A percentile compares a stretch with the other conserved stretches of the same genome.
These are phyloP conservation scores for Yamadazyma oceani DNA, from an alignment of 1,139 yeast genomes.

Conservation along the genomic window DNA sequence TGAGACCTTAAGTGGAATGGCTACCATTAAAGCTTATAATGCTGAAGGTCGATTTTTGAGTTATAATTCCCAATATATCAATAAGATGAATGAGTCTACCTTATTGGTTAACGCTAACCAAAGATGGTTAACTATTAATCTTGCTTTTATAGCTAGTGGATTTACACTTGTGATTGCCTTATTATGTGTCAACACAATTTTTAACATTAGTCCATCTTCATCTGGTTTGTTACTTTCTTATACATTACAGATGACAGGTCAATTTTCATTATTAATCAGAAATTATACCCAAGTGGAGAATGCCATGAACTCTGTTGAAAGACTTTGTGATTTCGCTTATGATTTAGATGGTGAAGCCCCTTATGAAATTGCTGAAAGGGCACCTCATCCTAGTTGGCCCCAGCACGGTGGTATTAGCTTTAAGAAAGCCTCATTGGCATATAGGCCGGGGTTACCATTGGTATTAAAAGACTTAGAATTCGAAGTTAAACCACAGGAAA, in stretches of 20 bases:
- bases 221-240: conserved; percentile 73
- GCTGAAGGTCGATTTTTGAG: conserved; percentile 50
- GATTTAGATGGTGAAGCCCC: conserved; percentile 41
- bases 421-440: conserved; percentile 59
- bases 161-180: conserved; percentile 53
- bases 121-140: conserved; percentile 73
- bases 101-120: conserved; percentile 67
- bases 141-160: conserved; percentile 56
- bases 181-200: conserved; percentile 65
- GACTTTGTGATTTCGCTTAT: conserved; percentile 68
- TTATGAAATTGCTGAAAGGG: conserved; percentile 49
- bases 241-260: conserved; percentile 53
- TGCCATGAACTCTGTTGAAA: conserved; percentile 82
- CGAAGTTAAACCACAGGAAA: conserved; percentile 53
- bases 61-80: conserved; percentile 50
- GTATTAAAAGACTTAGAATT: conserved; percentile 61
- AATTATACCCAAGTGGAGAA: conserved; percentile 74
- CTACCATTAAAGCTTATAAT: conserved; percentile 66
- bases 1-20: conserved; percentile 72
- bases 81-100: conserved; percentile 73
- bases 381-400: conserved; percentile 55
- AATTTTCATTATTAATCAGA: conserved; percentile 51
- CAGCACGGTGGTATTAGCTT: conserved; percentile 53
- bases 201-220: conserved; percentile 62
- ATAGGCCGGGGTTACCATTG: conserved; percentile 74